A percentile compares a stretch with the other conserved stretches of the same genome.
phyloP scores from a whole-genome alignment of 371 early-diverging fungal genomes.

The Parasitella parasitica region DNA sequence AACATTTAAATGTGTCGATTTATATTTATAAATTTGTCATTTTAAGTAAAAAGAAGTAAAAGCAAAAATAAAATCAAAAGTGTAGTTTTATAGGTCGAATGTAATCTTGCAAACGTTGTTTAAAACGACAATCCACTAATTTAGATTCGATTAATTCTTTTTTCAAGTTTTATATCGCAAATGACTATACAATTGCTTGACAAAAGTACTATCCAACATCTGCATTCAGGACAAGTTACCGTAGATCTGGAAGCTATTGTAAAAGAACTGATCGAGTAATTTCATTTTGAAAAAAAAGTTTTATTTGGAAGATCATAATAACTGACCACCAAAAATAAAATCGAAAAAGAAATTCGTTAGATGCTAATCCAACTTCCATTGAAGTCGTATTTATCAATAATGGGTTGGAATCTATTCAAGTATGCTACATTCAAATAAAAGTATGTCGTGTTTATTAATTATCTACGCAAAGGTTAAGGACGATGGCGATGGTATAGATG shows the following conservation, averaged over 20 bases:
- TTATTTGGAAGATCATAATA: not conserved
- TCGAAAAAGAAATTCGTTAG: slow-evolving; percentile 52
- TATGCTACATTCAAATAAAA: not conserved
- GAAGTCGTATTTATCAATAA: slow-evolving; percentile 35
- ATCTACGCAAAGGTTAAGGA: slow-evolving; percentile 45
- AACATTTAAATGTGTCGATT: too few species aligned
- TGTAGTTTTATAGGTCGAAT: too few species aligned
- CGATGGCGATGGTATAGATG: slow-evolving; percentile 60
- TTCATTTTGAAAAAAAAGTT: not conserved
- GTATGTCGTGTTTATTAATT: not conserved
- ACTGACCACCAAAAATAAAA: not conserved
- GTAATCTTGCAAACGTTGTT: too few species aligned
- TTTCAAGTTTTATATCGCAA: not conserved
- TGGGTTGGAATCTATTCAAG: slow-evolving; percentile 40
- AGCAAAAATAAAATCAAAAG: too few species aligned
- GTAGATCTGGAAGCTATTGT: slow-evolving; percentile 22
- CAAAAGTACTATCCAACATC: slow-evolving; percentile 10
- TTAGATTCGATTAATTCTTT: too few species aligned
- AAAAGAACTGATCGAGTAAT: slow-evolving; percentile 45
- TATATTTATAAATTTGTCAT: too few species aligned
- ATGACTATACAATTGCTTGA: slow-evolving; percentile 19
- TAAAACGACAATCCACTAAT: too few species aligned
- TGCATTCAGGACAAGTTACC: slow-evolving; percentile 39
- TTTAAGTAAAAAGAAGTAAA: too few species aligned
- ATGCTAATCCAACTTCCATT: slow-evolving; percentile 42